Conservation (phyloP, 1,139 yeast species). For the Hansenula sp. region DNA sequence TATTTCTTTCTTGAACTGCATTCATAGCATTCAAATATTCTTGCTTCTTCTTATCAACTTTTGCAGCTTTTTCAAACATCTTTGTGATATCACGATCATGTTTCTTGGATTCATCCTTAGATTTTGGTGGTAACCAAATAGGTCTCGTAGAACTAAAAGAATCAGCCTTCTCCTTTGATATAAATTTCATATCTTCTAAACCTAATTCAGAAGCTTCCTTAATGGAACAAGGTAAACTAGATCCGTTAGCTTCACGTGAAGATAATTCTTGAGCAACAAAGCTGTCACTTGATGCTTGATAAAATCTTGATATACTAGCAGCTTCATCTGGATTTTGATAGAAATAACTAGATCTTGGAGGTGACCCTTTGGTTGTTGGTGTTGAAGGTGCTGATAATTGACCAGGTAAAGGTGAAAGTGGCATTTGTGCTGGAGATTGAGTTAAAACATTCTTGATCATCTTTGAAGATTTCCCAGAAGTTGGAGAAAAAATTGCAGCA, state of each 20-base stretch:
- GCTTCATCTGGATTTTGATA: conserved; percentile 23
- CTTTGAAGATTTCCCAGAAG: conserved; percentile 19
- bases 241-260: conserved; percentile 30
- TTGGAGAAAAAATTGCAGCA: conserved; percentile 18
- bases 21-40: conserved; percentile 25
- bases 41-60: conserved; percentile 38
- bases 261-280: conserved; percentile 32
- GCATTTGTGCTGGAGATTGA: conserved; percentile 23
- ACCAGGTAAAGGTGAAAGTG: conserved; percentile 36
- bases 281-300: conserved; percentile 33
- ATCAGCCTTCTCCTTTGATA: conserved; percentile 35
- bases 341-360: conserved; percentile 6
- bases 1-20: conserved; percentile 27
- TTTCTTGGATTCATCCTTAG: conserved; percentile 45
- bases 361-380: conserved; percentile 1
- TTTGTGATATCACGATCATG: conserved; percentile 54
- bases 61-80: conserved; percentile 44
- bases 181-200: conserved; percentile 41
- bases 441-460: conserved; percentile 18
- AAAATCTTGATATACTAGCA: conserved; percentile 35
- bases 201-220: conserved; percentile 32
- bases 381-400: conserved; percentile 7
- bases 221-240: conserved; percentile 30
- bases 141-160: conserved; percentile 56
- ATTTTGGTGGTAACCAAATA: conserved; percentile 66